Evolutionary conservation across 139 green algal species (phyloP).

Genomic region (Desmodesmus armatus): DNA sequence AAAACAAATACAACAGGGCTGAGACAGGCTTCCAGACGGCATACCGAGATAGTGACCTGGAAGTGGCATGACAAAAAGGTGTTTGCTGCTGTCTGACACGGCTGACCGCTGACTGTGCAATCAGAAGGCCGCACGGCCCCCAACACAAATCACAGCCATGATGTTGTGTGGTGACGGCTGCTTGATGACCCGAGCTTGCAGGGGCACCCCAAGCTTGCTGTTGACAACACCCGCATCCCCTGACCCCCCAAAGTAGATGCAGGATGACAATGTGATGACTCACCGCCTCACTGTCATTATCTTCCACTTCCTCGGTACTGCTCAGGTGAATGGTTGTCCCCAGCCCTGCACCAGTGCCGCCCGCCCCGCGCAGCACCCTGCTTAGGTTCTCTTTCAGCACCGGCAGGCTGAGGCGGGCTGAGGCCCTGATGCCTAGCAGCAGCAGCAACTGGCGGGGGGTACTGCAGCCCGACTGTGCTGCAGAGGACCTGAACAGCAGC

Average conservation of each 20-base stretch:
- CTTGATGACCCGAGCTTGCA: too few relatives aligned
- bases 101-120: too few relatives aligned
- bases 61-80: not conserved
- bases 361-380: constrained; percentile 25
- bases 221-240: not conserved
- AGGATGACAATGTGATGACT: not conserved
- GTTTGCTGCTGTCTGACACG: too few relatives aligned
- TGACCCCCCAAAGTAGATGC: not conserved
- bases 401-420: constrained; percentile 1
- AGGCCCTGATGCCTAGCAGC: constrained; percentile 22
- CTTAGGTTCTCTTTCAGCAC: constrained; percentile 43
- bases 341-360: not conserved
- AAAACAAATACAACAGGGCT: not conserved
- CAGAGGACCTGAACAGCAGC: constrained; percentile 3
- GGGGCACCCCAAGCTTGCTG: not conserved
- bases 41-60: not conserved
- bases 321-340: constrained; percentile 18
- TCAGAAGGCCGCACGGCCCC: too few relatives aligned
- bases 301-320: not conserved
- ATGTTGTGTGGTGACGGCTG: not conserved
- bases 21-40: not conserved
- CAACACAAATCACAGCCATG: not conserved
- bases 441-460: constrained; percentile 16
- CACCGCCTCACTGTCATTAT: constrained; percentile 35
- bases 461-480: not conserved